Base-by-base conservation (phyloP, 257 asterid genomes). In the Nicotiana noctiflora region DNA sequence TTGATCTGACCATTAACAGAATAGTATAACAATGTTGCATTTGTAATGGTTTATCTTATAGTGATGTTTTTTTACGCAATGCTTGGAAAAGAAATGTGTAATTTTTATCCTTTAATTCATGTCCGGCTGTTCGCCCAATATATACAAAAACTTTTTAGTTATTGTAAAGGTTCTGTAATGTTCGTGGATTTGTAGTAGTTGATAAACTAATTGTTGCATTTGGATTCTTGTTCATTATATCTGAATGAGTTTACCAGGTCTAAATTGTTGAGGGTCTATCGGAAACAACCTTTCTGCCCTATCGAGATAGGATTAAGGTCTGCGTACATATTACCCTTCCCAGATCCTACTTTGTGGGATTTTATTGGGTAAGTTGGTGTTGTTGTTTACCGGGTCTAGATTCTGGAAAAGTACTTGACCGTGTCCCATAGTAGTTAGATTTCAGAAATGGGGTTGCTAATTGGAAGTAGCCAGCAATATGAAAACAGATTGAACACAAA, bases 1-100 rank as follows among this genome's bases (percentile, higher is more conserved):
- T 82, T 84, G 83, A 81, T 83, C 82, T 57, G 65, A 88, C 86
- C 86, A 83, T 89, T 89, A 85, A 89, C 93, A 84, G 77, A 79
- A 75, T 88, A 84, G 88, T 82, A 68, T 84, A 86, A 84, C 86
- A 74, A 83, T 83, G 63, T 83, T 74, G 86, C 83, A 34, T 83
- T 88, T 87, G 90, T 85, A 86, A 82, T 82, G 86, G 83, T 79
- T 34, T 59, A 55, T 83, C 82, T 80, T 83, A 79, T 55, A 34
- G 78, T 78, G 83, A 60, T 76, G 77, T 85, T 78, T 86, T 32
- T 80, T 78, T 80, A 59, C 89, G 80, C 83, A 57, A 68, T 56
- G 51, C 75, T 82, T 77, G 62, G 66, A 77, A 82, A 34, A 63
- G 77, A 86, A 85, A 80, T 60, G 79, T 60, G 79, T 10, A 78